phyloP scores from a whole-genome alignment of 2,329 filamentous ascomycete species.

The Aspergillus sojae region DNA sequence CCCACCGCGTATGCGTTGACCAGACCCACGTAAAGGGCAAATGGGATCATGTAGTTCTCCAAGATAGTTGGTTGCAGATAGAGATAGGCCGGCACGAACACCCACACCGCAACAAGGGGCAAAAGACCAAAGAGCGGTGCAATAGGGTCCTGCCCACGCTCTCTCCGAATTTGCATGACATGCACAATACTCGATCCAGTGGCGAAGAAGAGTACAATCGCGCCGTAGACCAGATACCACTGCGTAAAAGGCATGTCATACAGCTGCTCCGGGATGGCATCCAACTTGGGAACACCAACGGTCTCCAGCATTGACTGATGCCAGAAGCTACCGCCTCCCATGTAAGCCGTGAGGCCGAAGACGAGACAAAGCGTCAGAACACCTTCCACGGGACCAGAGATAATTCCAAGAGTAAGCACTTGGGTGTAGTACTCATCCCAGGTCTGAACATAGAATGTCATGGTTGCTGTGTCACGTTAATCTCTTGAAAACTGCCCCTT shows the following conservation, averaged over 20 bases:
- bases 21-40: conserved; percentile 83
- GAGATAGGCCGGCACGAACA: conserved; percentile 75
- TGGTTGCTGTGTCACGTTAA: conserved; percentile 59
- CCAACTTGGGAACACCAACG: conserved; percentile 66
- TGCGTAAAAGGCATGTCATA: conserved; percentile 86
- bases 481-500: not conserved
- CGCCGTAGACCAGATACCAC: conserved; percentile 89
- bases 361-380: conserved; percentile 81
- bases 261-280: conserved; percentile 67
- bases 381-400: conserved; percentile 95
- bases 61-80: conserved; percentile 83
- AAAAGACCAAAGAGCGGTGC: conserved; percentile 74
- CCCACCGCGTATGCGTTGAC: conserved; percentile 95
- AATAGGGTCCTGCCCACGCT: conserved; percentile 69
- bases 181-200: conserved; percentile 73
- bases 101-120: conserved; percentile 80
- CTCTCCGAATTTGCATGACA: conserved; percentile 78
- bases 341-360: conserved; percentile 79
- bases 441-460: conserved; percentile 98
- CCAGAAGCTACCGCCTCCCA: conserved; percentile 93
- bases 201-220: conserved; percentile 80
- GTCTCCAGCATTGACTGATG: conserved; percentile 76
- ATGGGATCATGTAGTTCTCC: conserved; percentile 81
- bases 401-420: conserved; percentile 84
- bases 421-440: conserved; percentile 99